A percentile compares a stretch with the other conserved stretches of the same genome.
Evolutionary conservation across 176 grass and related monocot species (phyloP).

Genomic region (Dactylis glomerata): DNA sequence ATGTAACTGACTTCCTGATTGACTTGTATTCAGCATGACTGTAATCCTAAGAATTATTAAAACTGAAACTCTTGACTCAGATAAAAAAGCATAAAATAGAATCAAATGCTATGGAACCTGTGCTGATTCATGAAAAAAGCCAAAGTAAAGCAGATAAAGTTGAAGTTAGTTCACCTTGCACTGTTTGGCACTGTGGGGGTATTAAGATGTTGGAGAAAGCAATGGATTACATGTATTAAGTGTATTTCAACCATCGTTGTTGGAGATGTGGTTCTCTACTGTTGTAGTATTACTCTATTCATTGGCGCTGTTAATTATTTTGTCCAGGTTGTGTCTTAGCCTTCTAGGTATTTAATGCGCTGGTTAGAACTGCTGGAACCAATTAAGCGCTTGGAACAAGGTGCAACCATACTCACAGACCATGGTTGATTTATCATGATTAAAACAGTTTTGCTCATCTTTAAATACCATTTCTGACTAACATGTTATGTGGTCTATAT

Average conservation of each 20-base stretch:
- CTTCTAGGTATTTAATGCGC: neutral
- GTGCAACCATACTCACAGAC: neutral
- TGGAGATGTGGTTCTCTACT: neutral
- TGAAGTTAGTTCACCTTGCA: conserved; percentile 5
- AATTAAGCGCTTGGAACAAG: neutral
- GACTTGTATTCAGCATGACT: neutral
- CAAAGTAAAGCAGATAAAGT: conserved; percentile 14
- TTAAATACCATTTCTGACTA: neutral
- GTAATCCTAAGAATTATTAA: neutral
- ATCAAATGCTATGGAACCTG: neutral
- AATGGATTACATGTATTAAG: neutral
- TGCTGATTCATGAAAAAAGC: conserved; percentile 24
- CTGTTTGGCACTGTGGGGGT: neutral
- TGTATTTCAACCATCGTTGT: neutral
- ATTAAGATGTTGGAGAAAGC: conserved; percentile 26
- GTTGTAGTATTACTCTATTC: neutral
- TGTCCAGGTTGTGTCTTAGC: neutral
- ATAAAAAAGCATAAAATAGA: neutral
- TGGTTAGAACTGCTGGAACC: neutral
- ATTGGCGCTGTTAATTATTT: neutral
- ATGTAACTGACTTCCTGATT: neutral
- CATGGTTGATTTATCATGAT: neutral
- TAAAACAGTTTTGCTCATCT: neutral
- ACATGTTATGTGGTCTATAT: neutral
- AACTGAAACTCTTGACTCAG: neutral